Base-by-base conservation (phyloP, 2,329 filamentous ascomycete genomes). In the Penicillium brevicompactum region DNA sequence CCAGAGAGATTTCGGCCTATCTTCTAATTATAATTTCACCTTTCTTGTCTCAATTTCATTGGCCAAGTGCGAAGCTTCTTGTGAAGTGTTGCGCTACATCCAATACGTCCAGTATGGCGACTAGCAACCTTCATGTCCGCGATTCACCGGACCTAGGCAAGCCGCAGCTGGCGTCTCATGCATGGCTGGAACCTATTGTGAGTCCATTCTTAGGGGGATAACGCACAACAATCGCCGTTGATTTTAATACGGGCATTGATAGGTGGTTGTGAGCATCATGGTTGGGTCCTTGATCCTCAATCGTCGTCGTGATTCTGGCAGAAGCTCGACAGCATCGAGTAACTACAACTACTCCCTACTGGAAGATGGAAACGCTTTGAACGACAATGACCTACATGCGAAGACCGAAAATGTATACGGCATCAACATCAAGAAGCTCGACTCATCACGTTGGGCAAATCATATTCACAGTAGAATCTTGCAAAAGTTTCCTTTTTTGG, bases 401-500 rank as follows among this genome's bases (percentile, higher is more conserved):
- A 48, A 48, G 10, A 40, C 46, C 5, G 46, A 48, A 11, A 67
- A 67, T 22, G 80, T 80, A 61, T 67, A 50, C 62, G 81, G 84
- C n/a, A 68, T 78, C 42, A 68, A 78, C 16, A 67, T 84, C 55
- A 66, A 72, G 9, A 86, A 80, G 5, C 84, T 84, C 10, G 86
- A 86, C 63, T 82, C 84, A 2, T 82, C 82, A 3, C 80, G 83
- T n/a, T 89, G 87, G 70, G 78, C 80, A 38, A 77, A 81, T 56
- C 73, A 87, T 67, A 69, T 82, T 46, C 86, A 88, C 68, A 87
- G 83, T 57, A 78, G 85, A 24, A 78, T 88, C 52, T 76, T 89
- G 55, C 83, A 87, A 68, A 86, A 86, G 66, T 88, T 85, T 61
- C 87, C 87, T 4, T 89, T 89, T 67, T 70, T 89, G 51, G 80